phyloP scores from a whole-genome alignment of 148 eudicot species.

The Camellia sinensis region DNA sequence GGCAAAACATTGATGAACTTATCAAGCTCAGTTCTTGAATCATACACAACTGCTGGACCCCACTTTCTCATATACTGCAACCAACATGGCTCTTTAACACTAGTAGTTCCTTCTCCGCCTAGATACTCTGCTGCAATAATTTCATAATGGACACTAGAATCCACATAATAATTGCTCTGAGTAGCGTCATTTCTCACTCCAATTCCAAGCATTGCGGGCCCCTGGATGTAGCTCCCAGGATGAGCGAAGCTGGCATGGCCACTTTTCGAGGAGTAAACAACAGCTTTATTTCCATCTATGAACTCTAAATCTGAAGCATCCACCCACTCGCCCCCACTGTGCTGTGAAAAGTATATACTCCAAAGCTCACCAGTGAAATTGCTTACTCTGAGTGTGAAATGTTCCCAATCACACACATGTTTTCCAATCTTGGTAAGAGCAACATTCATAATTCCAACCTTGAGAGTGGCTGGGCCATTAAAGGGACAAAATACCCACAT shows the following conservation, averaged over 20 bases:
- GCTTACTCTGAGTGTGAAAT: slow-evolving; percentile 79
- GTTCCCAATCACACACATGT: slow-evolving; percentile 95
- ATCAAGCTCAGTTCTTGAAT: slow-evolving; percentile 61
- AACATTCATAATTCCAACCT: slow-evolving; percentile 51
- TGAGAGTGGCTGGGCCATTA: slow-evolving; percentile 79
- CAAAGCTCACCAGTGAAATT: slow-evolving; percentile 74
- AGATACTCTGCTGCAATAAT: slow-evolving; percentile 84
- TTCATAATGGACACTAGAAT: slow-evolving; percentile 60
- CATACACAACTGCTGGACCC: slow-evolving; percentile 73
- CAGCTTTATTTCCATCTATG: slow-evolving; percentile 64
- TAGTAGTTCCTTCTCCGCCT: slow-evolving; percentile 27
- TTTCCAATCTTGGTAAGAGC: slow-evolving; percentile 59
- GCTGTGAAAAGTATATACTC: slow-evolving; percentile 80
- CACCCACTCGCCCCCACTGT: slow-evolving; percentile 82
- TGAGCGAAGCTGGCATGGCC: slow-evolving; percentile 84
- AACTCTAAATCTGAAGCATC: slow-evolving; percentile 67
- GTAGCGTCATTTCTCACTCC: slow-evolving; percentile 81
- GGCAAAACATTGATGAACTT: slow-evolving; percentile 58
- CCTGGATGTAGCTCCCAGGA: slow-evolving; percentile 73
- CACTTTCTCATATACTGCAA: slow-evolving; percentile 83
- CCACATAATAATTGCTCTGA: slow-evolving; percentile 47
- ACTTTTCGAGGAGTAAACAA: slow-evolving; percentile 61
- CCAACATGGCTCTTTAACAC: slow-evolving; percentile 60
- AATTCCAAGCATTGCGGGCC: slow-evolving; percentile 63
- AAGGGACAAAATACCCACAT: slow-evolving; percentile 95